These are phyloP conservation scores for Lodderomyces parapsilosis DNA, from an alignment of 1,139 yeast genomes.

Conservation along the genomic window DNA sequence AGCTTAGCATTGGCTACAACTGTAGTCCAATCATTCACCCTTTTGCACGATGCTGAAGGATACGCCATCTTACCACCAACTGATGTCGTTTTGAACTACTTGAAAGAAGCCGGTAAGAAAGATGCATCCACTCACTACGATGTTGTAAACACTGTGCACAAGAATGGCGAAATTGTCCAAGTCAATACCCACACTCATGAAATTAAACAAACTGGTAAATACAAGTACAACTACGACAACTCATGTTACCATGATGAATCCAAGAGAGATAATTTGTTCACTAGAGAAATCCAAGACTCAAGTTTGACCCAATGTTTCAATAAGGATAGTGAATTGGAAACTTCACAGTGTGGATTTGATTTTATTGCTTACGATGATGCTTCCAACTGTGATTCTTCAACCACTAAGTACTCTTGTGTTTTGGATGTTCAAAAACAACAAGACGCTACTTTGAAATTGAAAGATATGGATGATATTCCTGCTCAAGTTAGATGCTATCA, in stretches of 20 bases:
- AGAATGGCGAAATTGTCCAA: slow-evolving; percentile 15
- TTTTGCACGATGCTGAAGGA: slow-evolving; percentile 15
- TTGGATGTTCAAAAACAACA: slow-evolving; percentile 16
- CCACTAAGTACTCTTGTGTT: slow-evolving; percentile 17
- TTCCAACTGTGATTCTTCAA: slow-evolving; percentile 12
- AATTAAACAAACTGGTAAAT: slow-evolving; percentile 14
- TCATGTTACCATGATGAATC: slow-evolving; percentile 12
- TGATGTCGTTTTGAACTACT: slow-evolving; percentile 14
- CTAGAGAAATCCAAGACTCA: slow-evolving; percentile 14
- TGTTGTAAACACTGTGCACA: slow-evolving; percentile 15
- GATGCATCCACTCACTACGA: slow-evolving; percentile 13
- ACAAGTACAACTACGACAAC: slow-evolving; percentile 15
- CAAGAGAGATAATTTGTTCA: slow-evolving; percentile 11
- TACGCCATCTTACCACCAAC: slow-evolving; percentile 17
- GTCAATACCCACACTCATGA: slow-evolving; percentile 16
- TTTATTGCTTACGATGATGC: slow-evolving; percentile 16
- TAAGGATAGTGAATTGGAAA: slow-evolving; percentile 13
- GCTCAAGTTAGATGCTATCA: slow-evolving; percentile 19
- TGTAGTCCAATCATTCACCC: slow-evolving; percentile 10
- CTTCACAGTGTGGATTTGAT: slow-evolving; percentile 17
- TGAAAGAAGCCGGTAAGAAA: slow-evolving; percentile 11
- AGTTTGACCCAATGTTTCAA: slow-evolving; percentile 14
- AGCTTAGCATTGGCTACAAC: slow-evolving; percentile 11
- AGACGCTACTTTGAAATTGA: slow-evolving; percentile 15
- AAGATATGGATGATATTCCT: slow-evolving; percentile 16